Evolutionary conservation across 2,329 filamentous ascomycete species (phyloP).

Genomic region (Alternaria sp.): DNA sequence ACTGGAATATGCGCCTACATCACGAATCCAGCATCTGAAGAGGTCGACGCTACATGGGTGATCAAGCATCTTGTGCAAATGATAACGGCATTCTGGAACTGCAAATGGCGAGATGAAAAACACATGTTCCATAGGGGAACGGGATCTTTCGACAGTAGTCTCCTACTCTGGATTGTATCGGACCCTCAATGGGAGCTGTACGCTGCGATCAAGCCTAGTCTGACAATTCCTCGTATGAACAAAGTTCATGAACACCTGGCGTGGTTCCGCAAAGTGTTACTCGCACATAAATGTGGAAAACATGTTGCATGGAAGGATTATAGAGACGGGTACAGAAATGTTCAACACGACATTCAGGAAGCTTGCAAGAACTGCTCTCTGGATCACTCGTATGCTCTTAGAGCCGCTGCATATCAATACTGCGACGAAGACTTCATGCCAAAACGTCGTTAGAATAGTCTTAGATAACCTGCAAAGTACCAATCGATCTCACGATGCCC

Average conservation of each 20-base stretch:
- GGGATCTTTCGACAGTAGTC: background rate
- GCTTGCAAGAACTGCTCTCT: background rate
- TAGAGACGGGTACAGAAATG: background rate
- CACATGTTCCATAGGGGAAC: fast-evolving
- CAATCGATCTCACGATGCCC: no score
- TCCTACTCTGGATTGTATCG: background rate
- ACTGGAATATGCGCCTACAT: background rate
- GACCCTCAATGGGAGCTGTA: background rate
- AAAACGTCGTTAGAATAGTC: background rate
- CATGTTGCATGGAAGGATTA: background rate
- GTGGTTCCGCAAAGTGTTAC: background rate
- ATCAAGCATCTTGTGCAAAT: background rate
- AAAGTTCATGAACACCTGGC: background rate
- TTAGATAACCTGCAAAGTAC: background rate
- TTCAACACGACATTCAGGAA: background rate
- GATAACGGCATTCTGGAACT: background rate
- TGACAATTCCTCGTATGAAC: background rate
- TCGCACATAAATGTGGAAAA: background rate
- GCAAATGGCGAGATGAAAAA: background rate
- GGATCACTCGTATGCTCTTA: no score
- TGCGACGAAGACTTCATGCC: background rate
- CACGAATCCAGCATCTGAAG: background rate
- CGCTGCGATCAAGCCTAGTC: background rate
- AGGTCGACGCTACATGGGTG: background rate
- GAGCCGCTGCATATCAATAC: background rate